These are phyloP conservation scores for Luzula sylvatica DNA, from an alignment of 176 grass and related monocot genomes.

Conservation along the genomic window DNA sequence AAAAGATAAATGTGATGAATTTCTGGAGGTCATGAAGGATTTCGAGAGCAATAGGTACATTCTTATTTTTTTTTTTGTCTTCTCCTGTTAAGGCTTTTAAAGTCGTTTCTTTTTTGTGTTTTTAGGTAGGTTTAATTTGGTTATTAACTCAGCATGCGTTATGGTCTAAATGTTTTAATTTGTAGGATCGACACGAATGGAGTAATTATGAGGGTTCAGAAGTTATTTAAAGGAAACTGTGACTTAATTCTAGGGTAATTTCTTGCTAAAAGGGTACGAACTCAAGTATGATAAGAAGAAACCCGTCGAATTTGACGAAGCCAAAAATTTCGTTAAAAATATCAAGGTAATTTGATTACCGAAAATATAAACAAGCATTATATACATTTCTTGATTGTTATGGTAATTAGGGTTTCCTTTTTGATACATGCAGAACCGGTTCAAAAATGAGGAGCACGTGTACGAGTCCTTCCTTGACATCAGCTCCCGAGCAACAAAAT, in stretches of 20 bases:
- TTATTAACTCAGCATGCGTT: background rate
- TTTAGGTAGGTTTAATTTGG: background rate
- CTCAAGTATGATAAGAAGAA: slow-evolving; percentile 98
- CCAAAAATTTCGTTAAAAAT: slow-evolving; percentile 97
- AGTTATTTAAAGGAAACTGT: slow-evolving; percentile 79
- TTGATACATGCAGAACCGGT: slow-evolving; percentile 59
- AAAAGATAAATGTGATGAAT: slow-evolving; percentile 92
- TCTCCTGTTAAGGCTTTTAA: background rate
- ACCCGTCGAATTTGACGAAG: slow-evolving; percentile 94
- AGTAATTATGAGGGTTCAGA: slow-evolving; percentile 89
- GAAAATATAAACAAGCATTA: no score
- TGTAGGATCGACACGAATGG: slow-evolving; percentile 87
- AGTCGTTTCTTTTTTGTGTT: background rate
- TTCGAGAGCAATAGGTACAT: slow-evolving; percentile 96
- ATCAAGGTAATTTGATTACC: slow-evolving; percentile 50
- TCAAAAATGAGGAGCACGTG: slow-evolving; percentile 78
- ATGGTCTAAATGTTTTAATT: background rate
- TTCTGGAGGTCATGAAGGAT: slow-evolving; percentile 98
- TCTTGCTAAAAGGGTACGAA: slow-evolving; percentile 95
- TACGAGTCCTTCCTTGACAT: slow-evolving; percentile 98
- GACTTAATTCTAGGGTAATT: slow-evolving; percentile 90
- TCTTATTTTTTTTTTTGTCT: no score
- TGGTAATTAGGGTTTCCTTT: slow-evolving; percentile 11
- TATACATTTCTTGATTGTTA: background rate
- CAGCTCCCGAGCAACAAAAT: slow-evolving; percentile 80